These are phyloP conservation scores for Blastomyces silverae DNA, from an alignment of 2,329 filamentous ascomycete species.

Conservation along the genomic window DNA sequence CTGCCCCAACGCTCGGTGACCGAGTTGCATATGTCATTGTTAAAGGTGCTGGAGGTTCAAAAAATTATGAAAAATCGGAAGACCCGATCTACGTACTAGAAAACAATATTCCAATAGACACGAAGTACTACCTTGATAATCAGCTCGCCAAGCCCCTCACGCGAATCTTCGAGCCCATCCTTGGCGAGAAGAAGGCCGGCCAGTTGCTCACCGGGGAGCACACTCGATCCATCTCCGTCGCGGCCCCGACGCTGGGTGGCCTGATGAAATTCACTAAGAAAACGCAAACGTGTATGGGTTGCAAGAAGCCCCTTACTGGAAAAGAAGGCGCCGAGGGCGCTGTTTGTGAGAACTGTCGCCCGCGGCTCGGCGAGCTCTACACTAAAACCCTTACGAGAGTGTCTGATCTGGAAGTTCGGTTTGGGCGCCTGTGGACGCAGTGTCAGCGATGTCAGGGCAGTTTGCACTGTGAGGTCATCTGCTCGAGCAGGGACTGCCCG, in stretches of 20 bases:
- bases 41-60: constrained; percentile 79
- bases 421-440: constrained; percentile 92
- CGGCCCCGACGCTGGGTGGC: constrained; percentile 82
- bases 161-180: constrained; percentile 95
- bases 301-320: constrained; percentile 86
- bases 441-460: constrained; percentile 96
- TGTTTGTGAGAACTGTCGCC: constrained; percentile 78
- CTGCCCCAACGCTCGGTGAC: constrained; percentile 84
- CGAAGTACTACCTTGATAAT: constrained; percentile 97
- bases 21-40: constrained; percentile 98
- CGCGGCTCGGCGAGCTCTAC: constrained; percentile 85
- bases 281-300: constrained; percentile 96
- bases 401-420: constrained; percentile 86
- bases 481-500: constrained; percentile 89
- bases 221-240: constrained; percentile 88
- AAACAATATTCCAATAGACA: constrained; percentile 96
- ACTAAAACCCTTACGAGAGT: constrained; percentile 82
- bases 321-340: constrained; percentile 76
- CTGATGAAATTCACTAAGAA: constrained; percentile 99
- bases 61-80: constrained; percentile 95
- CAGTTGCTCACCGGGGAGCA: constrained; percentile 86
- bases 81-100: constrained; percentile 96
- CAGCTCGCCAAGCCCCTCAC: constrained; percentile 90
- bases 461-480: constrained; percentile 98
- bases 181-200: constrained; percentile 85